Base-by-base conservation (phyloP, 805 yeast genomes). In the Cyberlindnera euphorbiiphila region DNA sequence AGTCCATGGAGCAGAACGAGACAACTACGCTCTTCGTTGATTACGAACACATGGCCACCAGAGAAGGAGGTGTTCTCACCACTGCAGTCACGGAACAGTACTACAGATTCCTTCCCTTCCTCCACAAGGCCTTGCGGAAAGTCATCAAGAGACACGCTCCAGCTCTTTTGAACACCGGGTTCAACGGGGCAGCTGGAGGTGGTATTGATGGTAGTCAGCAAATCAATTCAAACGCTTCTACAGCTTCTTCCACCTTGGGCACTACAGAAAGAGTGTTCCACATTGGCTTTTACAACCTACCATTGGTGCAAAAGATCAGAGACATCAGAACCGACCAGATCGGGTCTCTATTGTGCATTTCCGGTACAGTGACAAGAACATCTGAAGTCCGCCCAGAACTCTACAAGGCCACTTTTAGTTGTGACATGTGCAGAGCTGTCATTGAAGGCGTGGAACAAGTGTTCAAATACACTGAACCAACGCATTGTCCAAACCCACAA, bases 361-460 rank as follows among this genome's bases (percentile, higher is more conserved):
- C 91, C 8, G 98, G 98, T 39, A 93, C 98, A 0, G 96, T 93
- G 5, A 91, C 98, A 0, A 76, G 98, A 59, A 87, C 98, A 0
- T 82, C 94, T 16, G 98, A 93, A 64, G 97, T 93, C 10, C 76
- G 98, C 41, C 98, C 98, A 0, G 98, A 93, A 61, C 71, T 93
- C 44, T 86, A 71, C 66, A 77, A 73, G 42, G 98, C 87, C 11
- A 74, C 89, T 19, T 93, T 93, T 61, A 77, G 85, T 2, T 93
- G 98, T 68, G 95, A 86, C 52, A 66, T 77, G 57, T 93, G 98
- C 61, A 74, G 84, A 34, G 85, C 96, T 0, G 66, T 82, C 1
- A 81, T 89, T 13, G 91, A 85, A 50, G 89, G 87, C 45, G 84
- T 93, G 15, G 98, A 93, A 56, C 98, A 93, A 64, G 76, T 81